Conservation (phyloP, 805 yeast species). For the Starmerella powellii region DNA sequence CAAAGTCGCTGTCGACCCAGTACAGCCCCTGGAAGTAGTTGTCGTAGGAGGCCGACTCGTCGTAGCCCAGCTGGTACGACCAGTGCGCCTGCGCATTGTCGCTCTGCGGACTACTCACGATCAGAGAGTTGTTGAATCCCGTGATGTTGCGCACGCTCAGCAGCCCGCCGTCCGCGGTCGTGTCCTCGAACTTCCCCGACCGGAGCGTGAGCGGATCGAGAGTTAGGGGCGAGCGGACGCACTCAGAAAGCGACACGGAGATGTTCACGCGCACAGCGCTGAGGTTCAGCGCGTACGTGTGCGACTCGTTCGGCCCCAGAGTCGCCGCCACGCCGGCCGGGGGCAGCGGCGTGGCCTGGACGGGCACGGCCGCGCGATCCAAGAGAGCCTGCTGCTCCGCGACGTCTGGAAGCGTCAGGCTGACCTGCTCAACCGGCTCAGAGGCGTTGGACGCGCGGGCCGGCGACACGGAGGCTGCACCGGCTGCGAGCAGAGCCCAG, state of each 20-base stretch:
- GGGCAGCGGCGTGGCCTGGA: constrained; percentile 12
- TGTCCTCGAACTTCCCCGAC: constrained; percentile 7
- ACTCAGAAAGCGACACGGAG: constrained; percentile 14
- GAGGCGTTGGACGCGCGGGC: too few species aligned
- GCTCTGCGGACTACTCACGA: constrained; percentile 5
- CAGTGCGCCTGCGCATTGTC: constrained; percentile 30
- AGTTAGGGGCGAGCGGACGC: constrained; percentile 9
- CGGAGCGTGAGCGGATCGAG: constrained; percentile 2
- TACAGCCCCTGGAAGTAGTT: constrained; percentile 21
- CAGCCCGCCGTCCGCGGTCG: constrained; percentile 19
- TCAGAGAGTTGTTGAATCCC: constrained; percentile 7
- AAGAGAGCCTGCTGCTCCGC: too few species aligned
- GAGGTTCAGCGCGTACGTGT: constrained; percentile 23
- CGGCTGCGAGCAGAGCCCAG: too few species aligned
- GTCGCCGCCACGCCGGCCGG: constrained; percentile 20
- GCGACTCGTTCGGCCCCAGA: constrained; percentile 29
- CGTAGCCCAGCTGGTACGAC: constrained; percentile 54
- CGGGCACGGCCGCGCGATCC: constrained; percentile 1
- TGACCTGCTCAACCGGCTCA: too few species aligned
- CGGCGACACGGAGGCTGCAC: too few species aligned
- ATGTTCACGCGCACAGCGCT: background rate
- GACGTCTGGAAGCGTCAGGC: too few species aligned
- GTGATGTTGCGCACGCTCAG: constrained; percentile 6
- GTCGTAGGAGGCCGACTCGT: constrained; percentile 28
- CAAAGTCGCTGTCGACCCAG: constrained; percentile 58